Base-by-base conservation (phyloP, 148 eudicot species). In the Dysphania ambrosioides region DNA sequence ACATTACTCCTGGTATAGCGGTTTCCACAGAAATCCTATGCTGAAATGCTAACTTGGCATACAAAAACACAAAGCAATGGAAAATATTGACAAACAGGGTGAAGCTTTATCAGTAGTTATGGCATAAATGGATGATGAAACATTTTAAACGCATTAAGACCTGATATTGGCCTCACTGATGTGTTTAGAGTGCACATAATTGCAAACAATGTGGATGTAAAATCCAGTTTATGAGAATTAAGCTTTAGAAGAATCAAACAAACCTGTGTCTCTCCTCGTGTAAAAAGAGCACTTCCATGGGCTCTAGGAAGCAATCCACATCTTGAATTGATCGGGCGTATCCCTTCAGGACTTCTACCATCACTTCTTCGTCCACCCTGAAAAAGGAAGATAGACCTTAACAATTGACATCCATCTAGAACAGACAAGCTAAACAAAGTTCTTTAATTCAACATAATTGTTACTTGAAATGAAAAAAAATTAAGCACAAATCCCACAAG, bases 221-320 rank as follows among this genome's bases (percentile, higher is more conserved):
- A 5, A 61, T 26, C 47, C 15, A 70, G 15, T 4, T 0, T 1
- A 42, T 32, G 24, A 44, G 53, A 19, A 30, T 18, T 23, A 71
- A 29, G 30, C 61, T 21, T 47, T 55, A 6, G 51, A 70, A 55
- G n/a, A 79, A 62, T 36, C 47, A 60, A 65, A 83, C 85, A 80
- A 66, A 95, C 99, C 99, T 95, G 99, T 24, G 99, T 96, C 85
- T 96, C 99, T 67, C 99, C 99, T 68, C 99, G 97, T 41, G 97
- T 96, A 64, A 96, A 96, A 72, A 96, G 97, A 82, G 97, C 97
- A 84, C 99, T 96, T 76, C 99, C 97, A 87, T 96, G 99, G 73
- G 97, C 99, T 80, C 99, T 88, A 80, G 97, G 99, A 81, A 96
- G 97, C 83, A 96, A 84, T 66, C 97, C 97, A 85, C 99, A 96